Percentiles rank a stretch among this genome's conserved stretches.
These are phyloP conservation scores for Diaporthe batatas DNA, from an alignment of 2,329 filamentous ascomycete species.

Conservation along the genomic window DNA sequence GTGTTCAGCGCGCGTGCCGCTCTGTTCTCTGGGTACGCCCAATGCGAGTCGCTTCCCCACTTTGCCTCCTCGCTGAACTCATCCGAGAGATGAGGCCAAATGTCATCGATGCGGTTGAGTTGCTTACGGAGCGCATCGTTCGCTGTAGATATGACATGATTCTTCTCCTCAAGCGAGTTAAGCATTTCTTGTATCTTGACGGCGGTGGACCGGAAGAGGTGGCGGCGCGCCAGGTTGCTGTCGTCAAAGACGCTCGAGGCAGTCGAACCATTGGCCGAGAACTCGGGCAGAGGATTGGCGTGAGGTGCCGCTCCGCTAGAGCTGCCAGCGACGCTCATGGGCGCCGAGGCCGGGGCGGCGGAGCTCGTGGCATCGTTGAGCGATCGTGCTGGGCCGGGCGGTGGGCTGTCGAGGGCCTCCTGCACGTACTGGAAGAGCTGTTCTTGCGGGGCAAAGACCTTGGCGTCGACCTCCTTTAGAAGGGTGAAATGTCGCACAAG, in stretches of 20 bases:
- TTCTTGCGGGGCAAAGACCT: conserved; percentile 90
- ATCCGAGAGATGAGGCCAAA: conserved; percentile 86
- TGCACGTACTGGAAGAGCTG: conserved; percentile 82
- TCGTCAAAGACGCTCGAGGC: conserved; percentile 64
- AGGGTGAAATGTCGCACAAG: conserved; percentile 96
- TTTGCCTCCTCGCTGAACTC: conserved; percentile 97
- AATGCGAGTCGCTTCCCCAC: conserved; percentile 90
- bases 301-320: conserved; percentile 56
- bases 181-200: conserved; percentile 87
- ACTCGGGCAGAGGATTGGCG: conserved; percentile 53
- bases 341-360: conserved; percentile 58
- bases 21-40: conserved; percentile 93
- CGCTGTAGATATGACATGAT: conserved; percentile 93
- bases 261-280: conserved; percentile 59
- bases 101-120: conserved; percentile 84
- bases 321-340: conserved; percentile 66
- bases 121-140: conserved; percentile 91
- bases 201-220: conserved; percentile 83
- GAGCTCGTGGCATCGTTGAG: conserved; percentile 60
- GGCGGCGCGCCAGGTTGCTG: conserved; percentile 74
- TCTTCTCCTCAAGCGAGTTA: conserved; percentile 94
- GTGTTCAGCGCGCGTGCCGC: conserved; percentile 70
- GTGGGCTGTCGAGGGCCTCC: conserved; percentile 67
- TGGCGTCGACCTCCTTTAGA: conserved; percentile 97
- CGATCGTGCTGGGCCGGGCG: conserved; percentile 59